Evolutionary conservation across 2,329 filamentous ascomycete species (phyloP).

Genomic region (Clonostachys sp.): DNA sequence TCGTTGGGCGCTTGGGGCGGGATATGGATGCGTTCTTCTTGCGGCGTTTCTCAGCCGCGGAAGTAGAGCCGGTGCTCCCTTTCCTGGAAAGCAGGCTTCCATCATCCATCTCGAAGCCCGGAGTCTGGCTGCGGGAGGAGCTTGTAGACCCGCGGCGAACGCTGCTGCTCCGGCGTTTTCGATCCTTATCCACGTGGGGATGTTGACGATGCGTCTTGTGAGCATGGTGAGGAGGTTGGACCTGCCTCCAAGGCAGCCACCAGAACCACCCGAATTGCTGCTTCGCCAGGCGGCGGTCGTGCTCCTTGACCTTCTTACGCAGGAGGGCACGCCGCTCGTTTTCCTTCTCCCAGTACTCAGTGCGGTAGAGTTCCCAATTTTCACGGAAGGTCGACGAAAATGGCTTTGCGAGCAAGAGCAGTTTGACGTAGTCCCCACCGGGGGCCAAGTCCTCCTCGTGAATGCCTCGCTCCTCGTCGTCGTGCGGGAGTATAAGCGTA

Average conservation of each 20-base stretch:
- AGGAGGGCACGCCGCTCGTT: slow-evolving; percentile 81
- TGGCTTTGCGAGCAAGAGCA: slow-evolving; percentile 86
- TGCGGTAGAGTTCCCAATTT: slow-evolving; percentile 93
- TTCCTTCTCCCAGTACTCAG: slow-evolving; percentile 95
- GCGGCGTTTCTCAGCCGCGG: slow-evolving; percentile 29
- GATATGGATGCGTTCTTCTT: slow-evolving; percentile 34
- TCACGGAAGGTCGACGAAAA: slow-evolving; percentile 93
- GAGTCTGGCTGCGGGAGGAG: slow-evolving; percentile 45
- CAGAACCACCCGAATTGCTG: slow-evolving; percentile 72
- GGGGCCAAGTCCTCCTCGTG: slow-evolving; percentile 88
- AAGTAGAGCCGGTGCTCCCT: slow-evolving; percentile 35
- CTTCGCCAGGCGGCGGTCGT: slow-evolving; percentile 63
- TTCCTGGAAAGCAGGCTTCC: slow-evolving; percentile 26
- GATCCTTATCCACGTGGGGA: slow-evolving; percentile 35
- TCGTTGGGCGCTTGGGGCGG: slow-evolving; percentile 27
- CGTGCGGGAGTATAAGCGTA: slow-evolving; percentile 33
- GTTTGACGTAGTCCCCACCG: slow-evolving; percentile 87
- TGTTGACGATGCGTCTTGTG: slow-evolving; percentile 25
- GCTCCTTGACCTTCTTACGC: slow-evolving; percentile 62
- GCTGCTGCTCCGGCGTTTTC: slow-evolving; percentile 45
- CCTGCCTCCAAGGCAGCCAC: slow-evolving; percentile 71
- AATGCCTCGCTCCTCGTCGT: slow-evolving; percentile 60
- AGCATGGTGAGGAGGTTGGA: slow-evolving; percentile 23
- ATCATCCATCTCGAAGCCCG: slow-evolving; percentile 38
- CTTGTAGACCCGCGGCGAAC: slow-evolving; percentile 46